phyloP scores from a whole-genome alignment of 2,329 filamentous ascomycete species.

The Cladophialophora exuberans region DNA sequence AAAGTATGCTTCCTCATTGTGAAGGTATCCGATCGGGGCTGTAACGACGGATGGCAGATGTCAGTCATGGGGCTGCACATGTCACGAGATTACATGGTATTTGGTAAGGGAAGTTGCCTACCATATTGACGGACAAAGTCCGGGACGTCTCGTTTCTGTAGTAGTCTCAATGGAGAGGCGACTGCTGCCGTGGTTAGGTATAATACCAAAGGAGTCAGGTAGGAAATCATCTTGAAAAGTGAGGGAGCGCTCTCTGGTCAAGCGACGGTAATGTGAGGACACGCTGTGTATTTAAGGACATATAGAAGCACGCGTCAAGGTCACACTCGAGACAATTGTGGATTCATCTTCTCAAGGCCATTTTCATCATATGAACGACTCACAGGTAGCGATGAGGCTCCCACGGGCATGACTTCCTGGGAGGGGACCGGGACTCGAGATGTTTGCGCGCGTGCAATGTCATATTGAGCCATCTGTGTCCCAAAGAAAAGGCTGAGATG shows the following conservation, averaged over 20 bases:
- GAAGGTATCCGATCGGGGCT: constrained; percentile 58
- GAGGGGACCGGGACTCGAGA: not conserved
- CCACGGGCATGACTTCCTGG: not conserved
- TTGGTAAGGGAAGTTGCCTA: not conserved
- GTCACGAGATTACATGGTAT: too few species aligned
- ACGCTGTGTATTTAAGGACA: not conserved
- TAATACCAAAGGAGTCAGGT: not conserved
- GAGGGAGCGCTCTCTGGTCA: too few species aligned
- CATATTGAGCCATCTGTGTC: not conserved
- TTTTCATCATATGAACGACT: not conserved
- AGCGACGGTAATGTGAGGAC: not conserved
- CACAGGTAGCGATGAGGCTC: not conserved
- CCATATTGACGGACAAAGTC: constrained; percentile 27
- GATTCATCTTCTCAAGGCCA: not conserved
- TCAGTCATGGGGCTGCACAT: too few species aligned
- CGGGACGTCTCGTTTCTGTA: constrained; percentile 24
- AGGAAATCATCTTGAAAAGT: not conserved
- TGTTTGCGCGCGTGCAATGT: not conserved
- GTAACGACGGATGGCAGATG: not conserved
- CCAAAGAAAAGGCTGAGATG: not conserved
- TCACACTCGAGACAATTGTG: not conserved
- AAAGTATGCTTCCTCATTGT: constrained; percentile 52
- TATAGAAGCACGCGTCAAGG: not conserved
- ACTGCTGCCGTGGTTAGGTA: not conserved
- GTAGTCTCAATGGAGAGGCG: not conserved